Conservation (phyloP, 2,329 filamentous ascomycete genomes). For the Aspergillus latus region DNA sequence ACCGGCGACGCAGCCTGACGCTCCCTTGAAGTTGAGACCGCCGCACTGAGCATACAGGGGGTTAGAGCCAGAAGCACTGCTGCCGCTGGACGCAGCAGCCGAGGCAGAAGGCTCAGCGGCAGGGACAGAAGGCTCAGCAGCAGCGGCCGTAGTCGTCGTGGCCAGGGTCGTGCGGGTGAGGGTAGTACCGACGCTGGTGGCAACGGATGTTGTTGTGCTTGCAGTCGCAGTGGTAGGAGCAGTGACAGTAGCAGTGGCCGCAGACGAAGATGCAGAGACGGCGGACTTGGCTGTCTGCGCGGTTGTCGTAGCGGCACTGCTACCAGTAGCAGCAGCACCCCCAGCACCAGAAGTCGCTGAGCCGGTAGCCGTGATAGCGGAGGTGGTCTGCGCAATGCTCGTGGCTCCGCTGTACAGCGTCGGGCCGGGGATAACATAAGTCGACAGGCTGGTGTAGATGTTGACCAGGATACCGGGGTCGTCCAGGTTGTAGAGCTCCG, state of each 20-base stretch:
- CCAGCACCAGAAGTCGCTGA: slow-evolving; percentile 7
- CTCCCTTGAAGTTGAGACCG: slow-evolving; percentile 44
- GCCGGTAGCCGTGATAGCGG: slow-evolving; percentile 16
- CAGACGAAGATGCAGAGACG: not conserved
- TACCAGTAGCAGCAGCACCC: not conserved
- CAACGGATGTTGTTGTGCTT: not conserved
- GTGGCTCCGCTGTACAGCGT: slow-evolving; percentile 17
- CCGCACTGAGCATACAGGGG: slow-evolving; percentile 46
- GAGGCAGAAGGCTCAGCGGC: not conserved
- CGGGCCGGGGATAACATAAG: slow-evolving; percentile 20
- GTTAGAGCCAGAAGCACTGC: not conserved
- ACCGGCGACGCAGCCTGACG: slow-evolving; percentile 42
- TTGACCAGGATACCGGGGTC: slow-evolving; percentile 59
- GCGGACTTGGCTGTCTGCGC: not conserved
- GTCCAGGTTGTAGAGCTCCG: slow-evolving; percentile 53
- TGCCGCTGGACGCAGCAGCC: not conserved
- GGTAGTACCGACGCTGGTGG: not conserved
- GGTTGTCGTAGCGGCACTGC: not conserved
- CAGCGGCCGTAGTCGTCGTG: not conserved
- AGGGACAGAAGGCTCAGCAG: not conserved
- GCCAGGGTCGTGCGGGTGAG: not conserved
- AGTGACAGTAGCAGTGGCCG: not conserved
- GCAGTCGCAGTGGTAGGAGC: not conserved
- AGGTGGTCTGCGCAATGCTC: slow-evolving; percentile 18
- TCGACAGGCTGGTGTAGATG: slow-evolving; percentile 46